phyloP scores from a whole-genome alignment of 2,329 filamentous ascomycete species.

The Curvularia verruculosa region DNA sequence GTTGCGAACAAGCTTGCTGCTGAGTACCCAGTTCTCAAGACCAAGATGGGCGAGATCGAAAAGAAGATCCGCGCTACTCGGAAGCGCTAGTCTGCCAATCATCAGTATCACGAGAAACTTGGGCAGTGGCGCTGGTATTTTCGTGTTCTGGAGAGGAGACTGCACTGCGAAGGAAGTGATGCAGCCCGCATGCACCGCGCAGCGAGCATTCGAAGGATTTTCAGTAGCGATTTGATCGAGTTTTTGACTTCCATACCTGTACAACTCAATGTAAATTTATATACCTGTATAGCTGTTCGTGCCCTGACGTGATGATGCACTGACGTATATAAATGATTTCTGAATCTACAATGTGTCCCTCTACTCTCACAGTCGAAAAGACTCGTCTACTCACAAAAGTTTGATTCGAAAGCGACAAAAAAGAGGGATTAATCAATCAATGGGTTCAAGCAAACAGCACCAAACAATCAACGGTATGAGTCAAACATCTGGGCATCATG shows the following conservation, averaged over 20 bases:
- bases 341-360: no score
- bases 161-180: neutral
- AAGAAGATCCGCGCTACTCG: neutral
- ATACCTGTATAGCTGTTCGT: no score
- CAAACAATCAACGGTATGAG: neutral
- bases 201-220: neutral
- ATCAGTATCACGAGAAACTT: neutral
- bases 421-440: neutral
- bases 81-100: neutral
- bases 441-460: neutral
- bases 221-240: neutral
- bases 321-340: no score
- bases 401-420: neutral
- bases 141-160: neutral
- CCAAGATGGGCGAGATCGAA: constrained; percentile 18
- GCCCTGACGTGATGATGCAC: no score
- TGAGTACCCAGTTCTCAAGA: constrained; percentile 13
- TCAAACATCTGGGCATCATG: no score
- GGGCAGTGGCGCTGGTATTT: neutral
- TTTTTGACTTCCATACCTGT: no score
- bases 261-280: no score
- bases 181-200: neutral
- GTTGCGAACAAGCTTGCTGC: constrained; percentile 11
- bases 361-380: no score
- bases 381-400: no score